Base-by-base conservation (phyloP, 176 grass and related monocot species). In the Oryza officinalis region DNA sequence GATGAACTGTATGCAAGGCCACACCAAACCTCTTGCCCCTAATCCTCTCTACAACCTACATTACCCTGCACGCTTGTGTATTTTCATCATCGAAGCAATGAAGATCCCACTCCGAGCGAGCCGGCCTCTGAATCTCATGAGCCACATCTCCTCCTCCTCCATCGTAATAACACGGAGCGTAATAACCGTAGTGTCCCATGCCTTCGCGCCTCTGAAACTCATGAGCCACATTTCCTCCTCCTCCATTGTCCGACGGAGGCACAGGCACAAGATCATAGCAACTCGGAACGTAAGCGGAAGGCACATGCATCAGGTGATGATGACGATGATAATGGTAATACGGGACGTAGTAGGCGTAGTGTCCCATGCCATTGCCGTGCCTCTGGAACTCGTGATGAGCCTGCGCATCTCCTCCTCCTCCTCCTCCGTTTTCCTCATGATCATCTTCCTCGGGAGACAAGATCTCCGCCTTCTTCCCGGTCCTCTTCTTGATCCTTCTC, bases 401-500 rank as follows among this genome's bases (percentile, higher is more conserved):
- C 47, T 47, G 45, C 13, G 15, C 47, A 50, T 50, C 47, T 50
- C 4, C 18, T 57, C 45, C 45, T 47, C 45, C 45, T 47, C 45
- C 13, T 47, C 45, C 45, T 47, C 52, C 52, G 1, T 9, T 75
- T 50, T 87, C 84, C 27, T 80, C 84, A 0, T 57, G 18, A 8
- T n/a, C 6, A 6, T 75, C 63, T 60, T 87, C 84, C 13, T 87
- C 80, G 0, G 13, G 80, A 4, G 18, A 0, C 80, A 90, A 4
- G 2, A 87, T 75, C 43, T 87, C 80, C 1, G 63, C 84, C 49
- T 50, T 80, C 88, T 90, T 91, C 13, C 78, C 74, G 0, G 72
- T 87, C 84, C 33, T 90, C 73, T 90, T 86, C 69, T 80, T 83
- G 49, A 90, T 83, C 75, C 74, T 87, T 27, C 32, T 87, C 49